Evolutionary conservation across 495 filamentous ascomycete genomes (phyloP).

Genomic region (Sporormia fimetaria): DNA sequence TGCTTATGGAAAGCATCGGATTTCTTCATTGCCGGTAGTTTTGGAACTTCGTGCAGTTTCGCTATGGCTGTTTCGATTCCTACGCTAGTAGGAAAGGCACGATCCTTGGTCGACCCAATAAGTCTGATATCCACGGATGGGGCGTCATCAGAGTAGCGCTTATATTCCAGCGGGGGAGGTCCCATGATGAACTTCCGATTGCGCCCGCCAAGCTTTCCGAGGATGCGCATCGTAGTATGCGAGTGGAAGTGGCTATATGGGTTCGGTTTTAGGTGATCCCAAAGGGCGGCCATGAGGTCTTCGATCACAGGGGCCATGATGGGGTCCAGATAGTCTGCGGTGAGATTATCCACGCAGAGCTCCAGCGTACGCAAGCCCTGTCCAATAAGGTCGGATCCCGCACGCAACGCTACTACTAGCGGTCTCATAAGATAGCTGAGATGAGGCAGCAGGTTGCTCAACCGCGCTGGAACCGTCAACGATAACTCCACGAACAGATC

Average conservation of each 20-base stretch:
- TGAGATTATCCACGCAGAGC: slow-evolving; percentile 95
- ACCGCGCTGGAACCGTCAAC: slow-evolving; percentile 84
- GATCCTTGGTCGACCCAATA: slow-evolving; percentile 74
- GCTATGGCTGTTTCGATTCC: slow-evolving; percentile 82
- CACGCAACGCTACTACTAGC: slow-evolving; percentile 82
- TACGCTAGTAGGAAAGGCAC: slow-evolving; percentile 72
- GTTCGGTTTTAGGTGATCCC: slow-evolving; percentile 82
- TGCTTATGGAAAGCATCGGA: slow-evolving; percentile 83
- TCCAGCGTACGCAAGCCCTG: slow-evolving; percentile 91
- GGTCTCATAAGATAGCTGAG: slow-evolving; percentile 95
- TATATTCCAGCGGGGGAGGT: slow-evolving; percentile 66
- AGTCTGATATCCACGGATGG: slow-evolving; percentile 79
- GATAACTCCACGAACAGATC: slow-evolving; percentile 96
- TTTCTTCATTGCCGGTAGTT: slow-evolving; percentile 50
- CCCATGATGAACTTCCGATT: slow-evolving; percentile 92
- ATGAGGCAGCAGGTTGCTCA: slow-evolving; percentile 95
- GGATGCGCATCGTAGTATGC: slow-evolving; percentile 95
- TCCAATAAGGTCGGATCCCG: slow-evolving; percentile 83
- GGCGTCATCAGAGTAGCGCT: slow-evolving; percentile 74
- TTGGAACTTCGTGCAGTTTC: slow-evolving; percentile 70
- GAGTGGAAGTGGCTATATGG: slow-evolving; percentile 95
- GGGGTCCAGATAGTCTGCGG: slow-evolving; percentile 92
- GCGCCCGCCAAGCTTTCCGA: slow-evolving; percentile 90
- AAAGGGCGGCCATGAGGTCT: slow-evolving; percentile 91
- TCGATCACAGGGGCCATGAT: slow-evolving; percentile 99